Conservation (phyloP, 2,329 filamentous ascomycete species). For the Scorias spongiosa region DNA sequence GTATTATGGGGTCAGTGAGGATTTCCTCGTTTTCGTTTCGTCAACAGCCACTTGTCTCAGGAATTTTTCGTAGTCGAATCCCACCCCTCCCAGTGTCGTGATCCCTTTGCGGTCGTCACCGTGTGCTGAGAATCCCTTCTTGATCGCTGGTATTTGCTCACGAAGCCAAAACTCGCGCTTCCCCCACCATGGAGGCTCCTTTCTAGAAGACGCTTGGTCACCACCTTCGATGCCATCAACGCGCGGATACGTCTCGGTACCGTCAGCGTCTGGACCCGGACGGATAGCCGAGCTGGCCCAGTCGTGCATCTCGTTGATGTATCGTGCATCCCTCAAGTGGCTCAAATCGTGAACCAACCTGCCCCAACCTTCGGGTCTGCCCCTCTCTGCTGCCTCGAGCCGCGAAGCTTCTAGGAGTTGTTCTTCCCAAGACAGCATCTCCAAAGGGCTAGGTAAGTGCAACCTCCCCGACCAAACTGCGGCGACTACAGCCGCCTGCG, state of each 20-base stretch:
- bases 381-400: constrained; percentile 6
- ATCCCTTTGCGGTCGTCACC: constrained; percentile 45
- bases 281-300: constrained; percentile 39
- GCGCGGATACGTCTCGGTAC: neutral
- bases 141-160: constrained; percentile 50
- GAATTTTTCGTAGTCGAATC: constrained; percentile 26
- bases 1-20: neutral
- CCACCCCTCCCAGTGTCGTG: constrained; percentile 54
- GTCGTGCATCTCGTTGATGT: constrained; percentile 53
- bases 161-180: constrained; percentile 59
- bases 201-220: constrained; percentile 38
- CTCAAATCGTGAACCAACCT: constrained; percentile 39
- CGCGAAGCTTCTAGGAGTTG: constrained; percentile 11
- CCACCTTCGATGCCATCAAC: neutral
- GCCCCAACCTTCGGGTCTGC: constrained; percentile 28
- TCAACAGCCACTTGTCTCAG: no score
- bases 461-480: constrained; percentile 62
- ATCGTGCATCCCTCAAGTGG: constrained; percentile 49
- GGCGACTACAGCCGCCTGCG: constrained; percentile 61
- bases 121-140: constrained; percentile 51
- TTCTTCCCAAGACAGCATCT: constrained; percentile 57
- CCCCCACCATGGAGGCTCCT: constrained; percentile 56
- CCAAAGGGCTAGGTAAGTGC: constrained; percentile 41
- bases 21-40: no score
- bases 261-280: constrained; percentile 3